Percentiles rank a stretch among this genome's conserved stretches.
phyloP scores from a whole-genome alignment of 768 basidiomycete species.

The Lentinula guzmanii region DNA sequence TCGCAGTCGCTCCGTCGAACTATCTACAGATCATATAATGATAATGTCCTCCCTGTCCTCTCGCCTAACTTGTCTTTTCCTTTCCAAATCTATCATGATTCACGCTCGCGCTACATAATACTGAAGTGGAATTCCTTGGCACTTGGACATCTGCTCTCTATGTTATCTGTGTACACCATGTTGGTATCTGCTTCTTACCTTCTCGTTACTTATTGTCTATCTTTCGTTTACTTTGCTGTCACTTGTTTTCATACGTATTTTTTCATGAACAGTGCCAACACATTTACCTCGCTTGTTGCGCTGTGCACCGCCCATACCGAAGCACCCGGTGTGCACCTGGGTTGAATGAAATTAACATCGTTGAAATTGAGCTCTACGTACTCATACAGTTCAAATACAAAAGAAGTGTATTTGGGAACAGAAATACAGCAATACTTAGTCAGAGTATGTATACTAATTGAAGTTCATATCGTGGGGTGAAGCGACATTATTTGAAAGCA shows the following conservation, averaged over 20 bases:
- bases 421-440: background rate
- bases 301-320: background rate
- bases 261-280: background rate
- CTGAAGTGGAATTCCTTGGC: background rate
- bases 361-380: background rate
- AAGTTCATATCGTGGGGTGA: background rate
- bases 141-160: background rate
- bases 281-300: background rate
- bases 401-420: background rate
- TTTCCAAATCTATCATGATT: background rate
- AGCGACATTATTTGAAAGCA: background rate
- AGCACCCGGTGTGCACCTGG: background rate
- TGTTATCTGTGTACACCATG: background rate
- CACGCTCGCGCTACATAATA: constrained; percentile 1
- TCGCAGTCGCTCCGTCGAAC: constrained; percentile 75
- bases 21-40: constrained; percentile 73
- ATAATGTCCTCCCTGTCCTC: background rate
- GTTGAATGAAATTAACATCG: no score
- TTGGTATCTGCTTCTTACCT: background rate
- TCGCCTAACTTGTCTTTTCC: background rate
- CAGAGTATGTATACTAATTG: background rate
- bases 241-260: background rate
- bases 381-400: background rate
- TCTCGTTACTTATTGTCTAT: background rate
- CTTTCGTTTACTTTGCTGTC: background rate